Conservation (phyloP, 2,329 filamentous ascomycete genomes). For the Lomentospora prolificans region DNA sequence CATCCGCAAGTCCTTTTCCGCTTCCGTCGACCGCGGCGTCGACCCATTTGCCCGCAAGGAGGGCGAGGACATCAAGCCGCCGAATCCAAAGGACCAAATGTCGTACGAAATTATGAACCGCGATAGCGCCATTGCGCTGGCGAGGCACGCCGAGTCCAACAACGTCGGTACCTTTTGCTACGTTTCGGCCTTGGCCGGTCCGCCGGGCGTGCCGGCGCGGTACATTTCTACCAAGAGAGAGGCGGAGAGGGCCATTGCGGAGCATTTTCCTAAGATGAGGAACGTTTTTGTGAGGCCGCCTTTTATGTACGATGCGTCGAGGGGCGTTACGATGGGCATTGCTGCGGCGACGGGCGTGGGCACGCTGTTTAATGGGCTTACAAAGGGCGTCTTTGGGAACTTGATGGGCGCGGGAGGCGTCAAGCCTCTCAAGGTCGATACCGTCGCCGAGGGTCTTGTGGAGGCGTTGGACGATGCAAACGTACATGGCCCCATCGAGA, state of each 20-base stretch:
- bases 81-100: constrained; percentile 63
- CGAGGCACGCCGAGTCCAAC: constrained; percentile 60
- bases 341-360: constrained; percentile 69
- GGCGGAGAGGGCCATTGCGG: constrained; percentile 68
- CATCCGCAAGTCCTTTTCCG: constrained; percentile 67
- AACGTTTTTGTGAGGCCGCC: constrained; percentile 75
- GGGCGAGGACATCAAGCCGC: constrained; percentile 51
- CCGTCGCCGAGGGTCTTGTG: constrained; percentile 81
- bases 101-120: constrained; percentile 98
- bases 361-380: constrained; percentile 64
- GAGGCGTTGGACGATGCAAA: constrained; percentile 70
- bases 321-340: constrained; percentile 74
- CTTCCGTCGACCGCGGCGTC: constrained; percentile 50
- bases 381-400: constrained; percentile 64
- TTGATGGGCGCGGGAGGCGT: constrained; percentile 74
- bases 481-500: constrained; percentile 67
- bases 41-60: constrained; percentile 59
- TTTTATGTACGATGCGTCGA: constrained; percentile 80
- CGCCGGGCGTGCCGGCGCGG: constrained; percentile 70
- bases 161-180: constrained; percentile 67
- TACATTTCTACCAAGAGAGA: constrained; percentile 91
- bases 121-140: constrained; percentile 75
- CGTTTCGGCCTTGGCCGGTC: constrained; percentile 79
- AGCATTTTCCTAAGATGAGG: constrained; percentile 64
- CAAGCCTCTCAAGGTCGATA: constrained; percentile 80